Evolutionary conservation across 495 filamentous ascomycete species (phyloP).

Genomic region (Daldinia childiae): DNA sequence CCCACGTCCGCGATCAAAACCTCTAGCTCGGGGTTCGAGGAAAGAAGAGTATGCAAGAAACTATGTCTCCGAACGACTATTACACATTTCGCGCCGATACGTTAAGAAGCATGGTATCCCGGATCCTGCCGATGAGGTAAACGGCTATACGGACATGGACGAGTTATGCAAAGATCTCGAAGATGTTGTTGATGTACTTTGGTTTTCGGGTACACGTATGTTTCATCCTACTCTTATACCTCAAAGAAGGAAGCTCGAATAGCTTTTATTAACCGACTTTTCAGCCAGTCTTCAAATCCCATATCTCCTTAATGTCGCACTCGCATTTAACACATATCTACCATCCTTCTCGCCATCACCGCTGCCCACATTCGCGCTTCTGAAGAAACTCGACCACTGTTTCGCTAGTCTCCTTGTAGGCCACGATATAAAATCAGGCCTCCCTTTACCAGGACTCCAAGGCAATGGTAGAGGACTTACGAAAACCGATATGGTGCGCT

Average conservation of each 20-base stretch:
- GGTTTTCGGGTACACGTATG: constrained; percentile 85
- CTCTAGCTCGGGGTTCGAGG: constrained; percentile 72
- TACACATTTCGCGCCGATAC: constrained; percentile 73
- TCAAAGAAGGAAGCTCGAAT: not conserved
- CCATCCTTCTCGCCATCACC: constrained; percentile 73
- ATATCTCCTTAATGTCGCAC: constrained; percentile 79
- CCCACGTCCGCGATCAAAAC: constrained; percentile 70
- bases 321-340: constrained; percentile 71
- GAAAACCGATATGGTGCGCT: constrained; percentile 82
- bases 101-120: constrained; percentile 74
- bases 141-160: constrained; percentile 73
- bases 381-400: constrained; percentile 80
- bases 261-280: not conserved
- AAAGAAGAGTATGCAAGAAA: constrained; percentile 82
- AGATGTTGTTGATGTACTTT: constrained; percentile 76
- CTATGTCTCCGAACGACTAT: constrained; percentile 70
- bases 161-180: constrained; percentile 78
- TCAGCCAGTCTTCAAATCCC: constrained; percentile 84
- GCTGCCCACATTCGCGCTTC: constrained; percentile 67
- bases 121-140: constrained; percentile 61
- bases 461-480: constrained; percentile 55
- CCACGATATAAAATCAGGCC: constrained; percentile 69
- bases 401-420: constrained; percentile 78
- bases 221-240: constrained; percentile 16
- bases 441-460: constrained; percentile 72